phyloP scores from a whole-genome alignment of 768 basidiomycete species.

The Podaxis carcinomalis region DNA sequence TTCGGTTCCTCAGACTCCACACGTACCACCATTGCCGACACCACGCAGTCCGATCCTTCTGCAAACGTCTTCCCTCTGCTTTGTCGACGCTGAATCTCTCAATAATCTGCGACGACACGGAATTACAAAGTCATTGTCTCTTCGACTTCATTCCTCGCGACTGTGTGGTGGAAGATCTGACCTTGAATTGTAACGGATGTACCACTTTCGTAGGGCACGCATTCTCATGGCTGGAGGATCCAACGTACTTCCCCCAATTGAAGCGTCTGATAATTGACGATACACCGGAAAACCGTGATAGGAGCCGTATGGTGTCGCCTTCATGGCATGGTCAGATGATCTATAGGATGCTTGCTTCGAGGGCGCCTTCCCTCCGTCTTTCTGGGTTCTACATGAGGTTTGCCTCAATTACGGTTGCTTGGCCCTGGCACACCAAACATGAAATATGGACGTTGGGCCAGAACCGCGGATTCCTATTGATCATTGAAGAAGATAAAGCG shows the following conservation, averaged over 20 bases:
- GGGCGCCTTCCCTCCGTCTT: neutral
- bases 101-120: neutral
- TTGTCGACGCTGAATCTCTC: neutral
- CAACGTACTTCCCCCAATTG: neutral
- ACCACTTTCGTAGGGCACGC: neutral
- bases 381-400: neutral
- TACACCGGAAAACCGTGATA: neutral
- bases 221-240: neutral
- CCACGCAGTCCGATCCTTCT: neutral
- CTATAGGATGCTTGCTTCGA: neutral
- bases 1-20: neutral
- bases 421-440: neutral
- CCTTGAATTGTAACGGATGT: neutral
- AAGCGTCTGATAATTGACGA: neutral
- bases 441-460: neutral
- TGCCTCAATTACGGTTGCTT: neutral
- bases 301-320: neutral
- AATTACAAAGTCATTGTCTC: neutral
- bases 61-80: neutral
- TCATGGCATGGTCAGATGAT: neutral
- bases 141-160: neutral
- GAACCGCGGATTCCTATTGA: neutral
- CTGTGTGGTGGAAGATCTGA: neutral
- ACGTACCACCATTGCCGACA: neutral
- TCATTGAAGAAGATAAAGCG: neutral